Evolutionary conservation across 106 monocot species (phyloP).

Genomic region (Phalaenopsis aphrodite): DNA sequence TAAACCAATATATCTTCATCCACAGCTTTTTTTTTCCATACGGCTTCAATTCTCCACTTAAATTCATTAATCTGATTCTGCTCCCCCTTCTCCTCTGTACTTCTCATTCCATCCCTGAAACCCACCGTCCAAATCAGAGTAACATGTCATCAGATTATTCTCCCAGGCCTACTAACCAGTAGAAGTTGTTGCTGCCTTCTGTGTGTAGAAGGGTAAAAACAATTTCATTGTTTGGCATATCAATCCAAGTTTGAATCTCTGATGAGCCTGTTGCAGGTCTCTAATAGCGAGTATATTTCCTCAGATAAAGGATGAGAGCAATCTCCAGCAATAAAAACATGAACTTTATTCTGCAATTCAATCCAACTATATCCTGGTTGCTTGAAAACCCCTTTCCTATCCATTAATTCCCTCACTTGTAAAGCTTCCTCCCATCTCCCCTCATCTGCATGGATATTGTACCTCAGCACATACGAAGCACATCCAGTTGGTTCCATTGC

Average conservation of each 20-base stretch:
- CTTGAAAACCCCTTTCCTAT: slow-evolving; percentile 44
- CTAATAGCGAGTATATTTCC: slow-evolving; percentile 50
- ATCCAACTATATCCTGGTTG: slow-evolving; percentile 89
- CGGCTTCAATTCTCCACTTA: background rate
- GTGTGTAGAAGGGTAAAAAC: background rate
- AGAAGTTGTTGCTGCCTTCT: background rate
- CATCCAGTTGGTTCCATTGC: slow-evolving; percentile 64
- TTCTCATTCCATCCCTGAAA: background rate
- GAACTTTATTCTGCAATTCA: slow-evolving; percentile 48
- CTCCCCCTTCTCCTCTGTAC: too few relatives aligned
- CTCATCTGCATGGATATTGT: slow-evolving; percentile 65
- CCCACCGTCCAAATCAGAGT: background rate
- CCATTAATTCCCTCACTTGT: slow-evolving; percentile 56
- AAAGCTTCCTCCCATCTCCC: slow-evolving; percentile 64
- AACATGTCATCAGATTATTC: background rate
- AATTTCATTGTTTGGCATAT: background rate
- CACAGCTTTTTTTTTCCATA: background rate
- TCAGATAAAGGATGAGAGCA: slow-evolving; percentile 42
- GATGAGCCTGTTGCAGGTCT: slow-evolving; percentile 33
- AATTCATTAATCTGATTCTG: background rate
- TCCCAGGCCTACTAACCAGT: background rate
- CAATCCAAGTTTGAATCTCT: slow-evolving; percentile 9
- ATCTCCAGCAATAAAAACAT: slow-evolving; percentile 68
- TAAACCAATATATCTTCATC: background rate
- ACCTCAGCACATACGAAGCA: slow-evolving; percentile 65